Percentiles rank a stretch among this genome's conserved stretches.
phyloP scores from a whole-genome alignment of 75 land plant genomes.

The Cupressus sempervirens region DNA sequence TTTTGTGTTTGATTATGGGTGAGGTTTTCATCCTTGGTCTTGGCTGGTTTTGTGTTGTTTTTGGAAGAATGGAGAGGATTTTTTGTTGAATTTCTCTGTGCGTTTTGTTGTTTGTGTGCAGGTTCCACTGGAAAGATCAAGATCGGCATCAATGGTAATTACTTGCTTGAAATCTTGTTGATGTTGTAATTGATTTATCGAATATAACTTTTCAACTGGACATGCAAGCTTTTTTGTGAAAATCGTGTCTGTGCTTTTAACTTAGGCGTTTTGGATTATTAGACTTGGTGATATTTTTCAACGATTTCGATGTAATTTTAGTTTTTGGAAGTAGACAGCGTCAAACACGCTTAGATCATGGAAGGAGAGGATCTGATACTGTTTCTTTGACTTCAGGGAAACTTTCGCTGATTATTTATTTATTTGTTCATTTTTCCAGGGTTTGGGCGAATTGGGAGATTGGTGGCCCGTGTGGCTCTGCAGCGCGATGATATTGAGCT shows the following conservation, averaged over 20 bases:
- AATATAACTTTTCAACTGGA: conserved; percentile 11
- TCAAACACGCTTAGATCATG: conserved; percentile 13
- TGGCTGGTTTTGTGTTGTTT: background rate
- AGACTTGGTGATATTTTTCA: too few relatives aligned
- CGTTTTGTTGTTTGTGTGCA: background rate
- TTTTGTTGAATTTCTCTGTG: background rate
- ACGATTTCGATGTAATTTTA: too few relatives aligned
- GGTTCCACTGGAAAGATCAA: conserved; percentile 29
- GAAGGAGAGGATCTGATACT: background rate
- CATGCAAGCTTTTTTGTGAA: too few relatives aligned
- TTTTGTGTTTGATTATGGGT: too few relatives aligned
- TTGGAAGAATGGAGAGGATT: background rate
- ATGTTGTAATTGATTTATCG: background rate
- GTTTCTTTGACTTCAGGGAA: conserved; percentile 1
- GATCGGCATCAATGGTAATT: conserved; percentile 51
- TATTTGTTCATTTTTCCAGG: conserved; percentile 17
- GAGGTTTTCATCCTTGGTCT: too few relatives aligned
- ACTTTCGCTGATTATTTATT: background rate
- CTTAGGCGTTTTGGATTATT: too few relatives aligned
- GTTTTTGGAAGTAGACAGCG: background rate
- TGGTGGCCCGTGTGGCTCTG: conserved; percentile 49
- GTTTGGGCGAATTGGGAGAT: conserved; percentile 56
- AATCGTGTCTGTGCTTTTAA: too few relatives aligned
- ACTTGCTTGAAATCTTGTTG: background rate
- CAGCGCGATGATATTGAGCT: conserved; percentile 56